A percentile compares a stretch with the other conserved stretches of the same genome.
Evolutionary conservation across 2,329 filamentous ascomycete genomes (phyloP).

Genomic region (Cladosporium austrohemisphaericum): DNA sequence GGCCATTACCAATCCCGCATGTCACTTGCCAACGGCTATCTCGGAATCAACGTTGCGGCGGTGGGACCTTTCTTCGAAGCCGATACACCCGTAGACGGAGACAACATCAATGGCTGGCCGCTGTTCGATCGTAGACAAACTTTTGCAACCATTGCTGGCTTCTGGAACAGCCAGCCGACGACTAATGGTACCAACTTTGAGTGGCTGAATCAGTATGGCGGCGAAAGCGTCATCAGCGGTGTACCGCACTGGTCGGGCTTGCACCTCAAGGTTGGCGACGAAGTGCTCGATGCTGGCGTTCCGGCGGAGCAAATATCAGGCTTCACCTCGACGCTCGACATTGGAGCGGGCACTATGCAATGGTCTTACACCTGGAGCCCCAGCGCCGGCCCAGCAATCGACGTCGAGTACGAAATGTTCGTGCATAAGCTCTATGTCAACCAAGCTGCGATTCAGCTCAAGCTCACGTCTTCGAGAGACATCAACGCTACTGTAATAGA

Average conservation of each 20-base stretch:
- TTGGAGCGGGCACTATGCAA: slow-evolving; percentile 58
- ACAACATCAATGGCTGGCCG: slow-evolving; percentile 61
- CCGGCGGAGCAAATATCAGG: slow-evolving; percentile 55
- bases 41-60: slow-evolving; percentile 62
- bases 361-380: slow-evolving; percentile 68
- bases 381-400: slow-evolving; percentile 45
- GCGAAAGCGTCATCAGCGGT: slow-evolving; percentile 67
- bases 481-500: slow-evolving; percentile 60
- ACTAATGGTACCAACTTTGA: slow-evolving; percentile 61
- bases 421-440: slow-evolving; percentile 62
- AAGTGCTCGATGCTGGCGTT: slow-evolving; percentile 59
- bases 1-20: slow-evolving; percentile 60
- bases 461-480: slow-evolving; percentile 53
- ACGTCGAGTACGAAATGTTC: slow-evolving; percentile 63
- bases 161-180: slow-evolving; percentile 59
- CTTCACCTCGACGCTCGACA: slow-evolving; percentile 60
- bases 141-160: slow-evolving; percentile 65
- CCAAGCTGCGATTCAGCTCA: slow-evolving; percentile 57
- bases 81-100: slow-evolving; percentile 52
- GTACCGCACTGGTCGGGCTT: slow-evolving; percentile 66
- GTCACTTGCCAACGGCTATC: slow-evolving; percentile 60
- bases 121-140: slow-evolving; percentile 60
- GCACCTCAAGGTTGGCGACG: slow-evolving; percentile 52
- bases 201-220: slow-evolving; percentile 66
- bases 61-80: slow-evolving; percentile 61